phyloP scores from a whole-genome alignment of 2,329 filamentous ascomycete genomes.

The Aphanocladium album region DNA sequence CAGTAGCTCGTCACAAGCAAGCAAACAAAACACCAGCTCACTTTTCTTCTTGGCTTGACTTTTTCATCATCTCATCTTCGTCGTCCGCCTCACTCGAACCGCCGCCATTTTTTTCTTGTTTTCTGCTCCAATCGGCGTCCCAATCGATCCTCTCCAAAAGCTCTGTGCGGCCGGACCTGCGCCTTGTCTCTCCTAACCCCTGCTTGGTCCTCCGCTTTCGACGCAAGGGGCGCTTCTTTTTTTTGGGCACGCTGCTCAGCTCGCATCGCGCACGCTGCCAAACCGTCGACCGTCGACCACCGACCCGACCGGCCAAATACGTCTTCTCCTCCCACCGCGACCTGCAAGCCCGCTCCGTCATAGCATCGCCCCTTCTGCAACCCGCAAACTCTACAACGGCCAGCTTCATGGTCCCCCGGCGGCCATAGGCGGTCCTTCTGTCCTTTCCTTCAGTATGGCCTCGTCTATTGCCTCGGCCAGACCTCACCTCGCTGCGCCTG shows the following conservation, averaged over 20 bases:
- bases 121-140: neutral
- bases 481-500: constrained; percentile 35
- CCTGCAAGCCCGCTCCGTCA: neutral
- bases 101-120: neutral
- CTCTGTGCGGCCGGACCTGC: neutral
- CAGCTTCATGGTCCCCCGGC: constrained; percentile 13
- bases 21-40: neutral
- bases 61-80: neutral
- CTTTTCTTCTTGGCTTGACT: neutral
- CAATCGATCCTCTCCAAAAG: neutral
- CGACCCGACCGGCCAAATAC: too few relatives aligned
- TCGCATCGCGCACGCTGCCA: neutral
- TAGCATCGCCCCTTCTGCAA: neutral
- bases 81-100: neutral
- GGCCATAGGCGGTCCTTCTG: constrained; percentile 13
- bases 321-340: neutral
- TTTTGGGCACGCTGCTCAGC: neutral
- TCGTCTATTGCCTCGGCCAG: constrained; percentile 39
- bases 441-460: constrained; percentile 32
- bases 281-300: neutral
- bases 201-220: constrained; percentile 10
- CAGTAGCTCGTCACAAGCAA: neutral
- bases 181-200: constrained; percentile 10
- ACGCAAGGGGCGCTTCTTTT: constrained; percentile 8
- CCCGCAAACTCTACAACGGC: neutral